Evolutionary conservation across 305 asterid genomes (phyloP), one percentile per base, ranked within the genome.

Genomic region (Fraxinus albicans): DNA sequence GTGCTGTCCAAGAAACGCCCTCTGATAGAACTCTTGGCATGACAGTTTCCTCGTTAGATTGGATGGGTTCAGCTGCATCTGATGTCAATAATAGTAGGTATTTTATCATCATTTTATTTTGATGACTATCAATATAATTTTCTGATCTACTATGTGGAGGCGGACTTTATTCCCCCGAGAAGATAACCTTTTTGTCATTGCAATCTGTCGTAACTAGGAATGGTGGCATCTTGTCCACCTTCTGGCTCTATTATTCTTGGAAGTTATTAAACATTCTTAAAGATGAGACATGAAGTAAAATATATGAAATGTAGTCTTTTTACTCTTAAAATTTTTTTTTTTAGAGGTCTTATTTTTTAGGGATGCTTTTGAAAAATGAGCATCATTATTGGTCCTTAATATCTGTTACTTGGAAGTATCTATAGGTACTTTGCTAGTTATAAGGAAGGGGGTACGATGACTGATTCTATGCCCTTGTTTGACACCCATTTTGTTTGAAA

Each of bases 61-160:
- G 99, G 99, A 92, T 96, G 99, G 98, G 98, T 80, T 83, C 94
- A 63, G 93, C 93, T 81, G 95, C 92, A 42, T 75, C 88, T 82
- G 98, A 96, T 92, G 97, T 96, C 82, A 86, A 86, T 82, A 86
- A 88, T 87, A 91, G 97, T 93, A 92, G 91, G 97, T 90, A 89
- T 76, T 93, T 83, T 84, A 81, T 85, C 81, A 38, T 88, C 72
- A 79, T 81, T 86, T 55, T 13, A 23, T 82, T 80, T 84, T 34
- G 44, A 50, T 77, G 78, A 19, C 23, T 81, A 12, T 67, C 36
- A 65, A 3, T 35, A 8, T 78, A 25, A 40, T 29, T 70, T 77
- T 17, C 35, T 65, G 73, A 34, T 25, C 34, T 65, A 65, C 35
- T 65, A 27, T 25, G 35, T 10, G 73, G 34, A 25, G 6, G 35